Conservation (phyloP, 139 green algal species). For the Chlorella sp. region DNA sequence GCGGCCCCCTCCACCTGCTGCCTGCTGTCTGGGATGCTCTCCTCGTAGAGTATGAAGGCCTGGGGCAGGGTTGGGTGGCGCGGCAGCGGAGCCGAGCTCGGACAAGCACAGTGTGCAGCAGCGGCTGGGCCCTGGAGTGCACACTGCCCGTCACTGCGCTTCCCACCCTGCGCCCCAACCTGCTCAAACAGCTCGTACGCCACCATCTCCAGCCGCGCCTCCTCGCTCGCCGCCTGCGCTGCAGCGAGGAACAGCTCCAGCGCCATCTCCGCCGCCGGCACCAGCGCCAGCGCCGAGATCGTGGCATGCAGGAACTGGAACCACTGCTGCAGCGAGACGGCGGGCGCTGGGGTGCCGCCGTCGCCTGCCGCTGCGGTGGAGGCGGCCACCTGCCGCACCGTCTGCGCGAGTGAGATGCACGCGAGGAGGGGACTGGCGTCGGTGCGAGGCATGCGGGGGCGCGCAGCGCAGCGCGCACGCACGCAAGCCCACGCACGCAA, state of each 20-base stretch:
- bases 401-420: neutral
- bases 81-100: no score
- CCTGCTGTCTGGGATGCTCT: conserved; percentile 80
- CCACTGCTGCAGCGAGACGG: neutral
- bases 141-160: neutral
- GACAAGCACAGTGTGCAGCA: no score
- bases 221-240: conserved; percentile 60
- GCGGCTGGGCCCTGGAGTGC: no score
- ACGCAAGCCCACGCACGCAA: no score
- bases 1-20: no score
- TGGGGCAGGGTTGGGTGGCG: conserved; percentile 38
- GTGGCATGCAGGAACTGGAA: conserved; percentile 51
- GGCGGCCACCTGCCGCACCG: conserved; percentile 8
- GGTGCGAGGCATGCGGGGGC: neutral
- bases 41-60: conserved; percentile 93
- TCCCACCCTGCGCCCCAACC: conserved; percentile 35
- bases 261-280: conserved; percentile 56
- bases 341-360: neutral
- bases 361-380: neutral
- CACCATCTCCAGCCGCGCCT: conserved; percentile 78
- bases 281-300: conserved; percentile 43
- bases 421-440: neutral
- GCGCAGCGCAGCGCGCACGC: no score
- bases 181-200: conserved; percentile 95
- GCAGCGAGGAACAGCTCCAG: conserved; percentile 79